phyloP scores from a whole-genome alignment of 1,284 basidiomycete genomes.

The Ustilago cynodontis region DNA sequence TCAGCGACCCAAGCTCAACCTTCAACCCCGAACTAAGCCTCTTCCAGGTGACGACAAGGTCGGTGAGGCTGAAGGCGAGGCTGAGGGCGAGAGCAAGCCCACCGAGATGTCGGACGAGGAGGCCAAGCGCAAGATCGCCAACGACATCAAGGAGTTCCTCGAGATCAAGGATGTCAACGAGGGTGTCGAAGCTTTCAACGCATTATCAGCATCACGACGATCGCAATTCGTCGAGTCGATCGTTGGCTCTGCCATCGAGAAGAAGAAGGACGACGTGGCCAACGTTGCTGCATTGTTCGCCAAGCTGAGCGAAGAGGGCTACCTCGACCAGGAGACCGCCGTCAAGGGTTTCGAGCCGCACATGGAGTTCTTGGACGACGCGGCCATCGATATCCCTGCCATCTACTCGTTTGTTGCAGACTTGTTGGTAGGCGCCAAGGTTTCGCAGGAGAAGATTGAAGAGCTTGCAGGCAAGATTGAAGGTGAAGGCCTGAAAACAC shows the following conservation, averaged over 20 bases:
- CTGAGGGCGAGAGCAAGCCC: slow-evolving; percentile 71
- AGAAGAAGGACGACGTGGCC: slow-evolving; percentile 85
- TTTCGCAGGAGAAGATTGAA: slow-evolving; percentile 64
- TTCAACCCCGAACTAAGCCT: slow-evolving; percentile 76
- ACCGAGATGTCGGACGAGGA: slow-evolving; percentile 77
- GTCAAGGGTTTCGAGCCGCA: slow-evolving; percentile 77
- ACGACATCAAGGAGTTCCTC: slow-evolving; percentile 72
- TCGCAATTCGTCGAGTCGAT: slow-evolving; percentile 80
- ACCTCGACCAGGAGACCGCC: slow-evolving; percentile 73
- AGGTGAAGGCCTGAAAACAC: slow-evolving; percentile 66
- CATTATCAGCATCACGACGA: slow-evolving; percentile 77
- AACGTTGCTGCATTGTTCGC: slow-evolving; percentile 69
- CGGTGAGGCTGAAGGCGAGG: slow-evolving; percentile 61
- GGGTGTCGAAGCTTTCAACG: slow-evolving; percentile 77
- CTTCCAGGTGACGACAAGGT: slow-evolving; percentile 67
- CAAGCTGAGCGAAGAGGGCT: slow-evolving; percentile 49
- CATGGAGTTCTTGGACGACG: slow-evolving; percentile 84
- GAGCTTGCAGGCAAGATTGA: slow-evolving; percentile 63
- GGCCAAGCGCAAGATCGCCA: slow-evolving; percentile 80
- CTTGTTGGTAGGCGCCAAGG: slow-evolving; percentile 53
- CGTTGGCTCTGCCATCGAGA: slow-evolving; percentile 79
- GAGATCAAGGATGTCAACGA: slow-evolving; percentile 80
- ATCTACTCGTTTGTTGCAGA: slow-evolving; percentile 81
- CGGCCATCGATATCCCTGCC: slow-evolving; percentile 87
- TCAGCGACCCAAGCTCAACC: slow-evolving; percentile 81